Base-by-base conservation (phyloP, 768 basidiomycete genomes). In the Rhodocollybia butyracea region DNA sequence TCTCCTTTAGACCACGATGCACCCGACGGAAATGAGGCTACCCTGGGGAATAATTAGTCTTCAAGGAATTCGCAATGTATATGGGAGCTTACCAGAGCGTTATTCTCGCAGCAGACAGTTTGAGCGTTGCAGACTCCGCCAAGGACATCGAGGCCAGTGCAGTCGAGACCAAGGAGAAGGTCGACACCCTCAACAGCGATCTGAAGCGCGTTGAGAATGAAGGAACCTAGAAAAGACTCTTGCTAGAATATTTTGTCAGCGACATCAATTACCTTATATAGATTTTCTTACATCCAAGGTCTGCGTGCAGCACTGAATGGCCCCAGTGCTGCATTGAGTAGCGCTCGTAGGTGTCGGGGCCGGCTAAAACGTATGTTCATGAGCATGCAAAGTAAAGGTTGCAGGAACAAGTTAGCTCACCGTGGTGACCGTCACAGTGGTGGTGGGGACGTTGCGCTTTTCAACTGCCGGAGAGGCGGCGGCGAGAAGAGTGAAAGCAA, bases 271-370 rank as follows among this genome's bases (percentile, higher is more conserved):
- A 24, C 12, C 29, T 46, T 8, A 10, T 21, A 36, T 17, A 17
- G 34, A 8, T 36, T 36, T 8, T 36, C 8, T 19, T n/a, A 17
- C 6, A 40, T 17, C n/a, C n/a, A n/a, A n/a, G n/a, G n/a, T n/a
- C n/a, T n/a, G n/a, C n/a, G n/a, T n/a, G n/a, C n/a, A n/a, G n/a
- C n/a, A n/a, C n/a, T n/a, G n/a, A 36, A 36, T 36, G 39, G 15
- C 63, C 27, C 59, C 60, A 46, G 47, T 56, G 54, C 63, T 62
- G 17, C 24, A 47, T 19, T 40, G 46, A 24, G 30, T 46, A 22
- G 45, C 21, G 22, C 12, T n/a, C 5, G 45, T 46, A 24, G 45
- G 15, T 13, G 45, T 46, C 5, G 6, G 15, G 5, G 15, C 39
- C 7, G 45, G 45, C 45, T 24, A 46, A n/a, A 26, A 10, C 12